Base-by-base conservation (phyloP, 1,284 basidiomycete genomes). In the Pseudozyma flocculosa region DNA sequence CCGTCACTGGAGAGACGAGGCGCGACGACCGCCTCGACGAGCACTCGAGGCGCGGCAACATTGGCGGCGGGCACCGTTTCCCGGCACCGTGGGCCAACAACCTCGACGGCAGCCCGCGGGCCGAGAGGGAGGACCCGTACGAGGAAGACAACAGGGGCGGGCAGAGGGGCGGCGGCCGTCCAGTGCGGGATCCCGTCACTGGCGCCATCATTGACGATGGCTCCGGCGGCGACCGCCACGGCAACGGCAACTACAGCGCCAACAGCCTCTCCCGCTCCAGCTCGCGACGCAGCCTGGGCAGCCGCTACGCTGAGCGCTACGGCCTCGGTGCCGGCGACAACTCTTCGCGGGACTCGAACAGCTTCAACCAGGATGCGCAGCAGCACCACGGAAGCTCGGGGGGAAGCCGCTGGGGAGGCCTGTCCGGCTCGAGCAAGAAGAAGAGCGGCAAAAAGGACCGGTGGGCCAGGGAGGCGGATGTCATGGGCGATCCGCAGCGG, bases 31-130 rank as follows among this genome's bases (percentile, higher is more conserved):
- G 59, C 42, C 24, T 45, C 19, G 36, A 37, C 36, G 26, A 29
- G 26, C 22, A 21, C 22, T 4, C 19, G 4, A 50, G 41, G 45
- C 61, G 43, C 11, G 63, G 59, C 44, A 66, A 66, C 47, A 19
- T 66, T 4, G 54, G 59, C 29, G 30, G 34, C 5, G 56, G 64
- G 5, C 51, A 51, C 42, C 54, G 48, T 47, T 54, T 61, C 43
- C 45, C 58, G 15, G 37, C 61, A 15, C 65, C 65, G 21, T 68
- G 65, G 65, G 57, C 57, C 36, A 59, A 68, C 50, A 68, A 68
- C 21, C 46, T 66, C 14, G 63, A 66, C 1, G 50, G 54, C 45
- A 66, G 63, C 45, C 63, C 59, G 9, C 48, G 58, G 19, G 61
- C 65, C 21, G 65, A 68, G 45, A 51, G 65, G 22, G 65, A 68